These are phyloP conservation scores for Clitoria ternatea DNA, from an alignment of 306 rosid species.

Conservation along the genomic window DNA sequence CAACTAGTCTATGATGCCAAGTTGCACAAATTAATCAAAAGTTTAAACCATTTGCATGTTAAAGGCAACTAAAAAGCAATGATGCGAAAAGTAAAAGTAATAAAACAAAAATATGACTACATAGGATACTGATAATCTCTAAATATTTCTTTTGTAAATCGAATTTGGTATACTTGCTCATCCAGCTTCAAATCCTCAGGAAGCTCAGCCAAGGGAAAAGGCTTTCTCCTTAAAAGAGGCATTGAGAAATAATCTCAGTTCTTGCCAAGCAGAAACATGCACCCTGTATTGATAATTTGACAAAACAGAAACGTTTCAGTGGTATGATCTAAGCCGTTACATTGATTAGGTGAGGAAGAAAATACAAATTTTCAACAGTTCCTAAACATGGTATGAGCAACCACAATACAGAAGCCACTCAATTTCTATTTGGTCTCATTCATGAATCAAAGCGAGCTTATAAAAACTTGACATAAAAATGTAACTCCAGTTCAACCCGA, in stretches of 20 bases:
- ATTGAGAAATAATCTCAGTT: constrained; percentile 33
- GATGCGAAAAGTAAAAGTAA: neutral
- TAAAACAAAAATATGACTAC: neutral
- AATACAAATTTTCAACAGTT: neutral
- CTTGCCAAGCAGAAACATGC: constrained; percentile 24
- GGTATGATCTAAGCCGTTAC: neutral
- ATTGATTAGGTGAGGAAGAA: neutral
- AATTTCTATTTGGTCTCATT: neutral
- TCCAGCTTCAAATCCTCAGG: constrained; percentile 69
- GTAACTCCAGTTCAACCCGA: constrained; percentile 3
- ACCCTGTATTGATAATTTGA: constrained; percentile 30
- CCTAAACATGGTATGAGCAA: neutral
- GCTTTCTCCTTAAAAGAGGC: constrained; percentile 82
- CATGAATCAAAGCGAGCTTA: neutral
- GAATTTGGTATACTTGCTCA: constrained; percentile 77
- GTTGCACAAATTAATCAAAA: neutral
- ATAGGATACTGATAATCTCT: constrained; percentile 83
- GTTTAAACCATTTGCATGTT: neutral
- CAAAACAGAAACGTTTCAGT: constrained; percentile 14
- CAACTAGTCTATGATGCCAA: constrained; percentile 8
- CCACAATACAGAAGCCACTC: constrained; percentile 2
- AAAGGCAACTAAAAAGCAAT: neutral
- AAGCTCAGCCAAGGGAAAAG: constrained; percentile 56
- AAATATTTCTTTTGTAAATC: constrained; percentile 81
- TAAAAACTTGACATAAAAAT: neutral